Conservation (phyloP, 2,329 filamentous ascomycete species). For the Colletotrichum lini region DNA sequence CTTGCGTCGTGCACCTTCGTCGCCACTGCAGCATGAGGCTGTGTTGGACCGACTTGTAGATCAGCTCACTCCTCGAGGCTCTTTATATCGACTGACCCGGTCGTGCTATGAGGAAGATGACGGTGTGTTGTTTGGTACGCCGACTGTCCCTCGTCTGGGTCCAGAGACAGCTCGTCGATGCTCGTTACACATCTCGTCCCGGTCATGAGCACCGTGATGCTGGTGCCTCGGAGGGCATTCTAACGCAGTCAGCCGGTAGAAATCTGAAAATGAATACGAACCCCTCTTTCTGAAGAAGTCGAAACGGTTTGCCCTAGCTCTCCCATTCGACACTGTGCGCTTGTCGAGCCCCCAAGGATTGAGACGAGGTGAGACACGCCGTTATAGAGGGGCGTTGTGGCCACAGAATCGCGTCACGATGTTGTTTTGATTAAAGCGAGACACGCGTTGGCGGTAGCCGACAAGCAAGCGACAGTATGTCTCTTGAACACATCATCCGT, state of each 20-base stretch:
- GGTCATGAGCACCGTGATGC: neutral
- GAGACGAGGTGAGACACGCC: conserved; percentile 30
- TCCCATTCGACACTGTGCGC: neutral
- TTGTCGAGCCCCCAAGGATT: neutral
- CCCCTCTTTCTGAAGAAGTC: neutral
- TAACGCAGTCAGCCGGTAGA: too few relatives aligned
- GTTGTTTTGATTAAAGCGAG: conserved; percentile 34
- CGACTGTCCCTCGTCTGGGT: neutral
- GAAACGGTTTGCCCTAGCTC: neutral
- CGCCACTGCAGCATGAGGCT: neutral
- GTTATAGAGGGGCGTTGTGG: conserved; percentile 34
- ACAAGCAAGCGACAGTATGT: too few relatives aligned
- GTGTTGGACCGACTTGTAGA: neutral
- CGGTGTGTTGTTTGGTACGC: neutral
- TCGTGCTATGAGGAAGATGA: neutral
- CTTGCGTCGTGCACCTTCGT: neutral
- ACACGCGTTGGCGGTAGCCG: conserved; percentile 16
- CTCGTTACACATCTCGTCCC: neutral
- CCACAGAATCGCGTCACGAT: conserved; percentile 32
- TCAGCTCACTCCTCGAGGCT: neutral
- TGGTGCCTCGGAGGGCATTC: neutral
- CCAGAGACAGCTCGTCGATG: neutral
- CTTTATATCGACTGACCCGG: neutral
- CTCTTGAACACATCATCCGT: neutral
- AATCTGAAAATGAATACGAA: too few relatives aligned